These are phyloP conservation scores for Kazachstania kunashirensis DNA, from an alignment of 805 yeast genomes.

Conservation along the genomic window DNA sequence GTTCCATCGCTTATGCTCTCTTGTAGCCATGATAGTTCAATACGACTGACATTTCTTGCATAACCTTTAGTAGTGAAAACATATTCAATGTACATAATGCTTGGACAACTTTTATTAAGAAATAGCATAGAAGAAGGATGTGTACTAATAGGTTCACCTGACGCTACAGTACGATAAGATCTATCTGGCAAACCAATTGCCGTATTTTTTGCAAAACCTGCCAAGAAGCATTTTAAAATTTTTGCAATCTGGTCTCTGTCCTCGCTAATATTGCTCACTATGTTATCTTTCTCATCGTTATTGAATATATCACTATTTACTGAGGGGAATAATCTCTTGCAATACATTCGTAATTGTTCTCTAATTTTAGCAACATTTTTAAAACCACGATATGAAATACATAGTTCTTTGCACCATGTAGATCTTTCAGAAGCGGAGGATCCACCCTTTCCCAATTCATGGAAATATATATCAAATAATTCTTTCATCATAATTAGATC, in stretches of 20 bases:
- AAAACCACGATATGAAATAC: slow-evolving; percentile 70
- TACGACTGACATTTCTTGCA: slow-evolving; percentile 77
- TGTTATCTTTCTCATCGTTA: slow-evolving; percentile 5
- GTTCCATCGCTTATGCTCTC: slow-evolving; percentile 41
- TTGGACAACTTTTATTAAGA: slow-evolving; percentile 64
- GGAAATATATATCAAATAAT: slow-evolving; percentile 46
- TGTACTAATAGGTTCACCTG: slow-evolving; percentile 76
- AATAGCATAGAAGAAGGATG: slow-evolving; percentile 88
- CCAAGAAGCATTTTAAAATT: slow-evolving; percentile 67
- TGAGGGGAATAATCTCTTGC: slow-evolving; percentile 11
- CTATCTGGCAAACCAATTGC: slow-evolving; percentile 95
- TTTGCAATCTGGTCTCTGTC: slow-evolving; percentile 31
- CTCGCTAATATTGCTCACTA: slow-evolving; percentile 13
- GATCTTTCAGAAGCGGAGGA: slow-evolving; percentile 46
- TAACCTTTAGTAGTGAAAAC: slow-evolving; percentile 90
- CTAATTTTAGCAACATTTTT: slow-evolving; percentile 67
- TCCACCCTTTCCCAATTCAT: slow-evolving; percentile 9
- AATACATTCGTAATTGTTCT: slow-evolving; percentile 44
- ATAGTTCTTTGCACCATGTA: slow-evolving; percentile 76
- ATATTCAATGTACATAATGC: slow-evolving; percentile 88
- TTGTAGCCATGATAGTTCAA: slow-evolving; percentile 78
- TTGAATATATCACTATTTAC: not conserved
- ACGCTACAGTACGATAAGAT: slow-evolving; percentile 74
- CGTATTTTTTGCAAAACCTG: slow-evolving; percentile 78
- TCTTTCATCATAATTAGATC: slow-evolving; percentile 80